Evolutionary conservation across 2,329 filamentous ascomycete genomes (phyloP), one percentile per base, ranked within the genome.

Genomic region (Trichoderma semiorbis): DNA sequence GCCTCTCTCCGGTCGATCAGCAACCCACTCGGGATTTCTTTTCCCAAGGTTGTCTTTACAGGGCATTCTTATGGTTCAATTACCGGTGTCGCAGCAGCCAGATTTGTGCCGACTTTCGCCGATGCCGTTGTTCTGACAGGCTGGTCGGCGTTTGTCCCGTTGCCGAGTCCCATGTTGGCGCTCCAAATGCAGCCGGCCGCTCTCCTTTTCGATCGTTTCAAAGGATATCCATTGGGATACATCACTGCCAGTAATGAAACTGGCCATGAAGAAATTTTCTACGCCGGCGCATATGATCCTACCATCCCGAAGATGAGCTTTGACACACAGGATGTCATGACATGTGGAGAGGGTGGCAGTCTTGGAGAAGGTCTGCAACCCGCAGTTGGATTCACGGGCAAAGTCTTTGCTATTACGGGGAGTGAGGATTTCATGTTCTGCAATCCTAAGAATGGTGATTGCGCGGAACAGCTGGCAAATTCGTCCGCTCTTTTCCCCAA

Each of bases 11-110:
- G 63, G 6, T 53, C 43, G 3, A 34, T 5, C 28, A 57, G 16
- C 63, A 66, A 66, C 10, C 28, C 47, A 18, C 14, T 66, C 1
- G 30, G 63, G 3, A 57, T 55, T 18, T n/a, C 63, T 2, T 66
- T 66, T 12, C 47, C 26, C 4, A 66, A 66, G 12, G n/a, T 66
- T 12, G 50, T 66, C 21, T 55, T 66, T 7, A 55, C 43, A 26
- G 63, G 63, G 26, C 63, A 66, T 34, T 66, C 63, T 36, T 66
- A 32, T 26, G 63, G 63, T 18, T 50, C 63, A 11, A 66, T 66
- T 24, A 66, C 63, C 18, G 43, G 63, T 32, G 43, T 66, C 47
- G 63, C 63, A 6, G 63, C 63, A 34, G 63, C 63, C 16, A 47
- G 63, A 16, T 66, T 57, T 55, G 30, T 21, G n/a, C 63, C 63